Conservation (phyloP, 768 basidiomycete species). For the Strobilomyces dryophilus region DNA sequence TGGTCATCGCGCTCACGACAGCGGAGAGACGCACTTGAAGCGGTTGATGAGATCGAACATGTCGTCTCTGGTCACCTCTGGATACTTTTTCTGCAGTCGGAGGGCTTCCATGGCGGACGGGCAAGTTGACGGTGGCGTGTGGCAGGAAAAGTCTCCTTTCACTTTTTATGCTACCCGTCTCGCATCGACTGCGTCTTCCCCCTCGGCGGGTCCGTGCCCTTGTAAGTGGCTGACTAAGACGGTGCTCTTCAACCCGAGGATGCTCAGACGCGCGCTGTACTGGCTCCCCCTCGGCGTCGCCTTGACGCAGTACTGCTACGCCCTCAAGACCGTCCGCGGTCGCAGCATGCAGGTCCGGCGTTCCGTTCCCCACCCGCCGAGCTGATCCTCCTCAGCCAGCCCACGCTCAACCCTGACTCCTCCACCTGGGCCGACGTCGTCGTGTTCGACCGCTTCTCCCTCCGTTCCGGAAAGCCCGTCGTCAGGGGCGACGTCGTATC, state of each 20-base stretch:
- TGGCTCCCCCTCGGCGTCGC: constrained; percentile 56
- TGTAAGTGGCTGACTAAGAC: too few relatives aligned
- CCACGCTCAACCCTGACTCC: constrained; percentile 70
- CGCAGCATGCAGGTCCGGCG: constrained; percentile 70
- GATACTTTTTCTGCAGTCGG: constrained; percentile 87
- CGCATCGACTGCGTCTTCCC: neutral
- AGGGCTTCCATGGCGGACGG: constrained; percentile 66
- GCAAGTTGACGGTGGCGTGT: neutral
- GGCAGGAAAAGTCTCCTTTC: too few relatives aligned
- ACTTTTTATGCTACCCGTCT: neutral
- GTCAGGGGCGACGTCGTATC: constrained; percentile 63
- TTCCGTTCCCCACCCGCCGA: constrained; percentile 29
- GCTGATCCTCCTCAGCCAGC: constrained; percentile 41
- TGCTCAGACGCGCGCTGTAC: constrained; percentile 33
- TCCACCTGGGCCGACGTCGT: constrained; percentile 59
- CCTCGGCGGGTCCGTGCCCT: neutral
- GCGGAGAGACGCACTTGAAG: constrained; percentile 75
- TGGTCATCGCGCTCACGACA: neutral
- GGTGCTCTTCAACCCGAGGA: too few relatives aligned
- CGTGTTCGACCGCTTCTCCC: constrained; percentile 53
- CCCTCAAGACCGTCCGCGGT: constrained; percentile 53
- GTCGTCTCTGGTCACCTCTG: constrained; percentile 87
- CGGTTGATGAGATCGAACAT: constrained; percentile 91
- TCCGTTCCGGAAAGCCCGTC: constrained; percentile 35
- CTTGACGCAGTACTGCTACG: constrained; percentile 47